These are phyloP conservation scores for Botrytis fabae DNA, from an alignment of 2,329 filamentous ascomycete genomes.

Conservation along the genomic window DNA sequence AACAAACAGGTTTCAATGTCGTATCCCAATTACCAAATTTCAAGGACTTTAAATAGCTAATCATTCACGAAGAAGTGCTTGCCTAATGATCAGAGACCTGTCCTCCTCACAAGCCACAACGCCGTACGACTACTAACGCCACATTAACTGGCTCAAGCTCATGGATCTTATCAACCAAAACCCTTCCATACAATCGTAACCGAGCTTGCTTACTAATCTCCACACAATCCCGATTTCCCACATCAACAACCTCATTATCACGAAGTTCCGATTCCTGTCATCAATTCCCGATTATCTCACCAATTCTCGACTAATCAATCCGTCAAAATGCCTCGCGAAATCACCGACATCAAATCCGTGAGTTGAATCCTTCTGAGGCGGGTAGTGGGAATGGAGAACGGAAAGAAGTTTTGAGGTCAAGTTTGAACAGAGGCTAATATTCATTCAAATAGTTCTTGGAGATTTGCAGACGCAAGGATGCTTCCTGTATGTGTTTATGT, in stretches of 20 bases:
- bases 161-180: conserved; percentile 7
- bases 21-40: not conserved
- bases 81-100: conserved; percentile 7
- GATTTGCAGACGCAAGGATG: conserved; percentile 99
- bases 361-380: conserved; percentile 31
- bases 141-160: not conserved
- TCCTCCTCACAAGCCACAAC: not conserved
- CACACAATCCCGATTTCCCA: conserved; percentile 26
- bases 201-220: conserved; percentile 27
- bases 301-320: conserved; percentile 41
- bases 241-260: conserved; percentile 24
- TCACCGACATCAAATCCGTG: conserved; percentile 94
- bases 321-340: conserved; percentile 95
- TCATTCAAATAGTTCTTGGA: conserved; percentile 78
- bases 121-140: conserved; percentile 1
- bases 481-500: conserved; percentile 76
- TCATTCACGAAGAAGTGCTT: not conserved
- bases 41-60: not conserved
- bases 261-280: conserved; percentile 22
- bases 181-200: conserved; percentile 22
- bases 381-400: not conserved
- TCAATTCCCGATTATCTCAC: conserved; percentile 24
- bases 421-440: conserved; percentile 20
- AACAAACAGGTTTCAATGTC: not conserved
- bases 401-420: not conserved